Base-by-base conservation (phyloP, 192 early-diverging fungal genomes). In the Gigaspora rosea region DNA sequence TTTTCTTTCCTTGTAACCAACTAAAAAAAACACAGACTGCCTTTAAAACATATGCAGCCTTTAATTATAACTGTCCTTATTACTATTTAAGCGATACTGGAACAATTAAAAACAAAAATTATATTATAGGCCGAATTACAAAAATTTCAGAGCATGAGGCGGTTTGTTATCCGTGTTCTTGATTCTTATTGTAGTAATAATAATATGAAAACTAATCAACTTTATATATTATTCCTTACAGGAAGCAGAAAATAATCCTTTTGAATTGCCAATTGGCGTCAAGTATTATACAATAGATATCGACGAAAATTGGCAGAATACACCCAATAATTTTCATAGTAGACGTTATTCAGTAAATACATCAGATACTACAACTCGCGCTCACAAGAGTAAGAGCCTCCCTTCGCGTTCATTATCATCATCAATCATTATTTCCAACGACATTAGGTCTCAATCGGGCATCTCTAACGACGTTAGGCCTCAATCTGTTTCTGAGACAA, bases 11-110 rank as follows among this genome's bases (percentile, higher is more conserved):
- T 9, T 85, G 33, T 72, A 84, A 27, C 83, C 83, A 9, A 77
- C 84, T 35, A 81, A 82, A 27, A 0, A 89, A 89, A 41, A n/a
- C n/a, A n/a, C n/a, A n/a, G n/a, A n/a, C n/a, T n/a, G n/a, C n/a
- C n/a, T n/a, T n/a, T n/a, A n/a, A n/a, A n/a, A 83, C 86, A 8
- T 89, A 86, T 86, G 88, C 88, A 0, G 86, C 86, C 2, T 89
- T 89, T 78, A 89, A 88, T 50, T 82, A 88, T 73, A 86, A 85
- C 41, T 84, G 83, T 7, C 86, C 86, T 0, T 81, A 89, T 75
- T 88, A 85, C 62, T 89, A 88, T 63, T 81, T 89, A 69, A 63
- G 83, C 18, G 78, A 78, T 59, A 84, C 81, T 0, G 84, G 84
- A 0, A 56, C 72, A 20, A 79, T 85, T 50, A 57, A 63, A 7